phyloP scores from a whole-genome alignment of 345 rosid genomes.

The Mallotus nudiflorus region DNA sequence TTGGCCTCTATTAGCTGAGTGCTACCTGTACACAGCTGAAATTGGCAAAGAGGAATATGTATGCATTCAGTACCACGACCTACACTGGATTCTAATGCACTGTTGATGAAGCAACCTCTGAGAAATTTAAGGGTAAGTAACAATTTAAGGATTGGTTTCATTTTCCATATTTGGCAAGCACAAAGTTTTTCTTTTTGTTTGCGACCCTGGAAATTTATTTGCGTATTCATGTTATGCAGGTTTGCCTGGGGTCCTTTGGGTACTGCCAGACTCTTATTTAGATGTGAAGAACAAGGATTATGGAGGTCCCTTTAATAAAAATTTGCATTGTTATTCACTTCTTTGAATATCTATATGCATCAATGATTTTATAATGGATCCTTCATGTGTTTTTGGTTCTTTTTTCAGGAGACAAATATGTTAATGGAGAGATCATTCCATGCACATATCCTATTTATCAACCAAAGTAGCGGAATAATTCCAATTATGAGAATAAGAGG shows the following conservation, averaged over 20 bases:
- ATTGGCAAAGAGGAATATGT: constrained; percentile 97
- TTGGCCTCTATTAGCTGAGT: no score
- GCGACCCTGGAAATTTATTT: neutral
- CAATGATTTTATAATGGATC: no score
- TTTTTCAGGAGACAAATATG: no score
- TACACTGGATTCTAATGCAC: constrained; percentile 67
- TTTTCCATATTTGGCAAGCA: no score
- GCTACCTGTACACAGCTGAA: no score
- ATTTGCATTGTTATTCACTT: neutral
- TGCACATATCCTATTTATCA: no score
- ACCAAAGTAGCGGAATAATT: no score
- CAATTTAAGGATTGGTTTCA: neutral
- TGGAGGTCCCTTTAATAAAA: constrained; percentile 52
- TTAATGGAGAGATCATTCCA: no score
- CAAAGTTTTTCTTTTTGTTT: neutral
- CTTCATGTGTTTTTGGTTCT: no score
- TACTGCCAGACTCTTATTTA: constrained; percentile 89
- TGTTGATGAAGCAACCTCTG: constrained; percentile 20
- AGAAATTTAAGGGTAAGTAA: constrained; percentile 17
- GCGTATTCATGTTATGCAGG: constrained; percentile 42
- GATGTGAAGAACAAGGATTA: constrained; percentile 97
- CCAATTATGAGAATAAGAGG: no score
- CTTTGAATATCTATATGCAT: constrained; percentile 9
- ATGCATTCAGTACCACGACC: constrained; percentile 71
- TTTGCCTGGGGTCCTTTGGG: constrained; percentile 98